phyloP scores from a whole-genome alignment of 169 alveolate species.

The Eimeria falciformis region DNA sequence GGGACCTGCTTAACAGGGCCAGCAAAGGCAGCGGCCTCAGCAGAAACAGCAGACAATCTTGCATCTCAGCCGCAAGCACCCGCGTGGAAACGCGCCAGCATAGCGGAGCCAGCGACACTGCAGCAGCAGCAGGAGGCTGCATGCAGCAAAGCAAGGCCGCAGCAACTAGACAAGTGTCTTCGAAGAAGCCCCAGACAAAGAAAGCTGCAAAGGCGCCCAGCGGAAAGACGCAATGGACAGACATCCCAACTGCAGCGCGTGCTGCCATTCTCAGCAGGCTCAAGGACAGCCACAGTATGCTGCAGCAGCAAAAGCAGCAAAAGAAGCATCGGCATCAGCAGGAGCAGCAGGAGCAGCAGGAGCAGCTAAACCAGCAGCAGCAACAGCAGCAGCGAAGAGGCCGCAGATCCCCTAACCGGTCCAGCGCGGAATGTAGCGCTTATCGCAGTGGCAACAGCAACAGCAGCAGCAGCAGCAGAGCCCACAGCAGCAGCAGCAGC shows the following conservation, averaged over 20 bases:
- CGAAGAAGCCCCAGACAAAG: not conserved
- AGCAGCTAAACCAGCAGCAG: conserved; percentile 8
- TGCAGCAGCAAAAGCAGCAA: not conserved
- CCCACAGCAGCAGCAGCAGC: not conserved
- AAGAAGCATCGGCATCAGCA: not conserved
- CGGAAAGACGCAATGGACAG: conserved; percentile 1
- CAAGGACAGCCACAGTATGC: not conserved
- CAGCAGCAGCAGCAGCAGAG: conserved; percentile 1
- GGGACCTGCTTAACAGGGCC: not conserved
- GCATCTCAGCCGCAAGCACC: conserved; percentile 1
- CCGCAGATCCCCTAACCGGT: not conserved
- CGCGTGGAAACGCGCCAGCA: not conserved
- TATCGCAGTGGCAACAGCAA: not conserved
- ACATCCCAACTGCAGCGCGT: conserved; percentile 19
- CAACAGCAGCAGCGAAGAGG: not conserved
- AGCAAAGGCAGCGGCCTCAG: conserved; percentile 20
- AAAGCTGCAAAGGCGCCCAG: not conserved
- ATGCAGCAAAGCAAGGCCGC: not conserved
- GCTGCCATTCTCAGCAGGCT: conserved; percentile 1
- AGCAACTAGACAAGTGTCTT: not conserved
- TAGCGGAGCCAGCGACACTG: not conserved
- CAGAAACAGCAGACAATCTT: conserved; percentile 8
- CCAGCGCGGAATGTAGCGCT: not conserved
- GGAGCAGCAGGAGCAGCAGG: conserved; percentile 27
- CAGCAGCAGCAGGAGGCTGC: conserved; percentile 42